These are phyloP conservation scores for Rhodotorula mucilaginosa DNA, from an alignment of 1,284 basidiomycete species.

Conservation along the genomic window DNA sequence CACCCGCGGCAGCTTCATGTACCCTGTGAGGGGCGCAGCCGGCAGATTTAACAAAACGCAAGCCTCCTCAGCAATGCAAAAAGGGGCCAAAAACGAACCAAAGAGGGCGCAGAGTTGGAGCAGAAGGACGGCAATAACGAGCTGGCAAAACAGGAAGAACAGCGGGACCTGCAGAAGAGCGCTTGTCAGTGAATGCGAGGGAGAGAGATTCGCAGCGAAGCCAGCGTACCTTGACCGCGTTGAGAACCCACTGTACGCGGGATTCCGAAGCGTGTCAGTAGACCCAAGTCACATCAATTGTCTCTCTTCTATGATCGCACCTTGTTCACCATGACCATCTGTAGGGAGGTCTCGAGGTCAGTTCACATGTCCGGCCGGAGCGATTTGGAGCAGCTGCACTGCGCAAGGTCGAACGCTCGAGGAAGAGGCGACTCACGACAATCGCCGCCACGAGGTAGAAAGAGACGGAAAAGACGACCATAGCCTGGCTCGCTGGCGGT, in stretches of 20 bases:
- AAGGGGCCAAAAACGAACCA: conserved; percentile 56
- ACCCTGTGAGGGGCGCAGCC: conserved; percentile 29
- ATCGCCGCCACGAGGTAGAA: conserved; percentile 80
- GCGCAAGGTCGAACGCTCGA: too few relatives aligned
- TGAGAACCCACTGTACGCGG: conserved; percentile 36
- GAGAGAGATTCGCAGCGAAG: not conserved
- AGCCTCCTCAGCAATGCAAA: conserved; percentile 44
- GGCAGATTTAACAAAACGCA: not conserved
- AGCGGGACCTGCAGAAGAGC: conserved; percentile 66
- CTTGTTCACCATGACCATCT: conserved; percentile 47
- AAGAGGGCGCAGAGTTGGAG: conserved; percentile 64
- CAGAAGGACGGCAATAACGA: conserved; percentile 71
- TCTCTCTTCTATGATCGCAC: not conserved
- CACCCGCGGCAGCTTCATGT: conserved; percentile 50
- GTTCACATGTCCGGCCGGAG: not conserved
- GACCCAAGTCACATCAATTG: conserved; percentile 52
- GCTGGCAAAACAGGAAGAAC: conserved; percentile 79
- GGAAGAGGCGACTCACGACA: conserved; percentile 58
- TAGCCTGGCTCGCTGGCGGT: conserved; percentile 35
- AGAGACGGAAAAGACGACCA: conserved; percentile 42
- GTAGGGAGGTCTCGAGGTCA: not conserved
- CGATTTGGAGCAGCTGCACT: not conserved
- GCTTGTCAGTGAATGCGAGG: not conserved
- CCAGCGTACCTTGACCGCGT: conserved; percentile 36
- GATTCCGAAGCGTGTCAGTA: conserved; percentile 20